Base-by-base conservation (phyloP, 2,329 filamentous ascomycete genomes). In the Aureobasidium pullulans region DNA sequence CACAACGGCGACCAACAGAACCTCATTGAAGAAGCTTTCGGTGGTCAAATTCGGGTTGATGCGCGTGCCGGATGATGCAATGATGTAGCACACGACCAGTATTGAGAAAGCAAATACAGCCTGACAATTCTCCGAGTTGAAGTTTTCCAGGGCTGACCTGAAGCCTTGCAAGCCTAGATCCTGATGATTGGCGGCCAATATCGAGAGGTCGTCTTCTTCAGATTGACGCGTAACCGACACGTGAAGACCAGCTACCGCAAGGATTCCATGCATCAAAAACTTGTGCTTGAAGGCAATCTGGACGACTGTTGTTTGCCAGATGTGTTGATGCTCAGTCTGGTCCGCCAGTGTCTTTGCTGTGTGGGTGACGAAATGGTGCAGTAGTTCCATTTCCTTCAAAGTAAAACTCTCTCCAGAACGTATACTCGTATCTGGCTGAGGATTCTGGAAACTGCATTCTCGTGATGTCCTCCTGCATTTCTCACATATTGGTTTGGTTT, bases 241-340 rank as follows among this genome's bases (percentile, higher is more conserved):
- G 46, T 69, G 66, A 53, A 66, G 62, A 7, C 65, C 66, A 19
- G 67, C 61, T 4, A 68, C 57, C 13, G 66, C 66, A 10, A 69
- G 62, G 29, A 69, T 64, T 36, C 65, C 66, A 23, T 68, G 66
- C 62, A 67, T 67, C 1, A 69, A 59, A 15, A 69, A 58, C 7
- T 59, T 57, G 32, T 64, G 50, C 2, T 46, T 59, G 23, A 64
- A 57, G 3, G 63, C 66, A 32, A 63, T 57, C 10, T 61, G 34
- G 2, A 66, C 64, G 0, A 67, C 59, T 2, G 53, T 37, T 4
- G 29, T 61, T 32, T 67, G 67, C 67, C 67, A 69, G 4, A 67
- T 52, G 29, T 40, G 47, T 40, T 50, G 52, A 40, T 49, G 58
- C 42, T 42, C 37, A 29, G 44, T 39, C 36, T 46, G 43, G 29